A percentile compares a stretch with the other conserved stretches of the same genome.
phyloP scores from a whole-genome alignment of 495 filamentous ascomycete genomes.

The Paragyromitra xinjiangensis region DNA sequence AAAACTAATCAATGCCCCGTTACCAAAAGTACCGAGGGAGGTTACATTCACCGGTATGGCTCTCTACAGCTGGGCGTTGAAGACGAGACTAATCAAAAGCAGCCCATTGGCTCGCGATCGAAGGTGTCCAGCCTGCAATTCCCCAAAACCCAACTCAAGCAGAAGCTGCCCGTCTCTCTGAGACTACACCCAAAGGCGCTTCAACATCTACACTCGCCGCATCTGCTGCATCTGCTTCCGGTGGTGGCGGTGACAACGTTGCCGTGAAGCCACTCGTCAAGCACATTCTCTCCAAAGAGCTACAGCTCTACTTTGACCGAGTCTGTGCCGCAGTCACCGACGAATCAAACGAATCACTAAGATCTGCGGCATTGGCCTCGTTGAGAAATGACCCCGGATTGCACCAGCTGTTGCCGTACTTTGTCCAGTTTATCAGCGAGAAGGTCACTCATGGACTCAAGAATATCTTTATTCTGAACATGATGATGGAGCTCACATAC shows the following conservation, averaged over 20 bases:
- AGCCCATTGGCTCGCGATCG: conserved; percentile 96
- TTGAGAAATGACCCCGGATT: conserved; percentile 86
- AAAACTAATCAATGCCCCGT: conserved; percentile 93
- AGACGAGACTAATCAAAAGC: not conserved
- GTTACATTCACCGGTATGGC: conserved; percentile 82
- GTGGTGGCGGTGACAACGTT: conserved; percentile 61
- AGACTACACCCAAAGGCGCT: conserved; percentile 86
- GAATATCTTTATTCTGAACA: conserved; percentile 82
- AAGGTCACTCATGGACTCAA: conserved; percentile 92
- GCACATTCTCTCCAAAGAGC: conserved; percentile 91
- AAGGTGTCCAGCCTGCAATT: conserved; percentile 94
- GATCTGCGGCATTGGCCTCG: conserved; percentile 82
- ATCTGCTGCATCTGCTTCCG: conserved; percentile 67
- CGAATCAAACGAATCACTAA: conserved; percentile 78
- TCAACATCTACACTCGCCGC: conserved; percentile 83
- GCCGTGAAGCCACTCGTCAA: conserved; percentile 89
- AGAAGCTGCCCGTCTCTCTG: conserved; percentile 76
- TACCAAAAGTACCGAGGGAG: conserved; percentile 95
- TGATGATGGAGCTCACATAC: conserved; percentile 87
- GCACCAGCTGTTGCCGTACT: conserved; percentile 94
- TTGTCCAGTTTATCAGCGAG: conserved; percentile 90
- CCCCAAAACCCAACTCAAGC: conserved; percentile 90
- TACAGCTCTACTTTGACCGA: conserved; percentile 96
- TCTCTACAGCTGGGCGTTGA: not conserved
- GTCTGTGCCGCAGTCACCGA: conserved; percentile 86